Percentiles rank a stretch among this genome's conserved stretches.
phyloP scores from a whole-genome alignment of 2,329 filamentous ascomycete genomes.

The Sarocladium brachiariae region DNA sequence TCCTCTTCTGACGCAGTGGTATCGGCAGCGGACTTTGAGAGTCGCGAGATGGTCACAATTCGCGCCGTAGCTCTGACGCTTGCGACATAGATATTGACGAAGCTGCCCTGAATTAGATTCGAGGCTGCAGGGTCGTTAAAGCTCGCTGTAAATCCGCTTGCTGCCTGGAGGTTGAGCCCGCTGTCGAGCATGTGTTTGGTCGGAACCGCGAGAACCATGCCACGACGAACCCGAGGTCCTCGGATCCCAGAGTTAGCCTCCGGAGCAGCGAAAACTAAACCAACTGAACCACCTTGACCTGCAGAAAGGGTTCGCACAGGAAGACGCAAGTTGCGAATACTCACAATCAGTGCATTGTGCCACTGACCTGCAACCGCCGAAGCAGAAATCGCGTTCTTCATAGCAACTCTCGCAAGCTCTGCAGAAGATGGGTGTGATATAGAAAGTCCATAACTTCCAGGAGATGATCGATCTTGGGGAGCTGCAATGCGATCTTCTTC shows the following conservation, averaged over 20 bases:
- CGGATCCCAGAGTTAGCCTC: background rate
- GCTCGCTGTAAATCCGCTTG: constrained; percentile 62
- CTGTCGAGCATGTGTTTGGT: constrained; percentile 51
- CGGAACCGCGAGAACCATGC: constrained; percentile 71
- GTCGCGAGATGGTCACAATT: constrained; percentile 32
- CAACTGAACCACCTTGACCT: constrained; percentile 86
- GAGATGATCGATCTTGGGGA: constrained; percentile 40
- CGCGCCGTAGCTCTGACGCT: constrained; percentile 79
- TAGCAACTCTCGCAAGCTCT: constrained; percentile 45
- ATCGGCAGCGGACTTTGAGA: constrained; percentile 15
- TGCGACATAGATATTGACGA: constrained; percentile 78
- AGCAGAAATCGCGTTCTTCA: constrained; percentile 44
- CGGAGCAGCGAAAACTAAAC: constrained; percentile 54
- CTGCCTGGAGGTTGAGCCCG: constrained; percentile 53
- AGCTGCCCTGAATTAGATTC: constrained; percentile 57
- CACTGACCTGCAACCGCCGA: constrained; percentile 59
- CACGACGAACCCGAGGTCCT: constrained; percentile 55
- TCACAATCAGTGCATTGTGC: constrained; percentile 74
- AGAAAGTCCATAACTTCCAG: constrained; percentile 41
- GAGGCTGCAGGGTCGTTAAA: constrained; percentile 60
- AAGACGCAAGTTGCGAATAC: constrained; percentile 79
- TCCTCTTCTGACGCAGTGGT: constrained; percentile 30
- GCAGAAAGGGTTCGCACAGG: constrained; percentile 69
- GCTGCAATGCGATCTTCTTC: constrained; percentile 37
- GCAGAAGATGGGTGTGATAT: constrained; percentile 46